Evolutionary conservation across 2,329 filamentous ascomycete species (phyloP), one percentile per base, ranked within the genome.

Genomic region (Periconia sp.): DNA sequence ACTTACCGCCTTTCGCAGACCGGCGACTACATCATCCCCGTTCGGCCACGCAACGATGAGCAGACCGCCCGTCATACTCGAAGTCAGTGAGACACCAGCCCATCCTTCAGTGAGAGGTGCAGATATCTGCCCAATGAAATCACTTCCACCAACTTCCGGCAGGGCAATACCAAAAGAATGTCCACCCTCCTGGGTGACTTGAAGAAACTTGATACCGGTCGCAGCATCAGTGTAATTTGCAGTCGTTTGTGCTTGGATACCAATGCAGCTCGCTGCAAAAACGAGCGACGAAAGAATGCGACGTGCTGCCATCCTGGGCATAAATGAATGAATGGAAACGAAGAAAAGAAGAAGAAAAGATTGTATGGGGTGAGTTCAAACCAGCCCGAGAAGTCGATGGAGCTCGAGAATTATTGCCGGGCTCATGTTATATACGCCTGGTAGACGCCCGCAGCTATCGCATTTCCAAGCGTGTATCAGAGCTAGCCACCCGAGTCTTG

Each of bases 61-160:
- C 11, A 79, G 67, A 22, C 70, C 66, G 25, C 67, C 36, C 16
- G 69, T 52, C 76, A 80, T 80, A 17, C 62, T 52, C 3, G 72
- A 71, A 8, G 68, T 66, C 19, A 78, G 63, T 7, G 72, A 73
- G 13, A 78, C 64, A 45, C 73, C 77, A 22, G 70, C 73, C 71
- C 76, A 81, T 44, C 75, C 74, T 1, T 56, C 60, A 1, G 58
- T 61, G 4, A 65, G 68, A 35, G 73, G 65, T 29, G 73, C 73
- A 6, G 77, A 70, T 29, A 82, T 66, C 52, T 78, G 73, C 10
- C 73, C 74, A 48, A 82, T 78, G 43, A 80, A 74, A 57, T 81
- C 78, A 7, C 70, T 69, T n/a, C n/a, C n/a, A 4, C 62, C 71
- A 35, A 73, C 34, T 22, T 43, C 36, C 1, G 78, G 77, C 3